Evolutionary conservation across 1,284 basidiomycete genomes (phyloP).

Genomic region (Singerocomus inundabilis): DNA sequence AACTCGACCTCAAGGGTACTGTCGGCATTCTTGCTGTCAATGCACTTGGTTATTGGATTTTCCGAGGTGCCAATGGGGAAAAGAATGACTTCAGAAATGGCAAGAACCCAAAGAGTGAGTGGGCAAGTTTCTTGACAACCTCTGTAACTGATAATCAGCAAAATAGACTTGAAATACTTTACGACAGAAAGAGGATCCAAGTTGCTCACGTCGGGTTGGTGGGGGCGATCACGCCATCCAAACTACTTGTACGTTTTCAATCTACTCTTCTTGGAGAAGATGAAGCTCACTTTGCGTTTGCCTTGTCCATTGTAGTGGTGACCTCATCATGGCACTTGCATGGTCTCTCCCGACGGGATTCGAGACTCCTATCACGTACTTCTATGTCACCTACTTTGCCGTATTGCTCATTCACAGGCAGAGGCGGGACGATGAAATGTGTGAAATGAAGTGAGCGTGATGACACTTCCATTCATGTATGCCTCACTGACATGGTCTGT

Average conservation of each 20-base stretch:
- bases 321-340: constrained; percentile 85
- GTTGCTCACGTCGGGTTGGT: constrained; percentile 95
- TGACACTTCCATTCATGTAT: not conserved
- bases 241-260: constrained; percentile 73
- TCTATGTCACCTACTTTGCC: constrained; percentile 89
- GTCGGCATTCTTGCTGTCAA: constrained; percentile 69
- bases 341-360: constrained; percentile 97
- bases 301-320: constrained; percentile 53
- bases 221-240: constrained; percentile 93
- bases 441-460: constrained; percentile 79
- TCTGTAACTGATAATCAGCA: constrained; percentile 2
- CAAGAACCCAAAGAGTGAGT: constrained; percentile 84
- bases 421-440: constrained; percentile 89
- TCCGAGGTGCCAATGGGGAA: constrained; percentile 86
- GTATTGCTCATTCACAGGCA: constrained; percentile 92
- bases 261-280: not conserved
- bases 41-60: constrained; percentile 86
- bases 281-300: not conserved
- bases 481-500: not conserved
- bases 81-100: constrained; percentile 97
- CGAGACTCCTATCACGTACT: constrained; percentile 92
- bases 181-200: constrained; percentile 86
- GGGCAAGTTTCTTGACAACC: not conserved
- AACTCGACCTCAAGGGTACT: constrained; percentile 70
- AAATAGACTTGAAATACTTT: constrained; percentile 75